Evolutionary conservation across 345 rosid genomes (phyloP).

Genomic region (Bretschneidera sinensis): DNA sequence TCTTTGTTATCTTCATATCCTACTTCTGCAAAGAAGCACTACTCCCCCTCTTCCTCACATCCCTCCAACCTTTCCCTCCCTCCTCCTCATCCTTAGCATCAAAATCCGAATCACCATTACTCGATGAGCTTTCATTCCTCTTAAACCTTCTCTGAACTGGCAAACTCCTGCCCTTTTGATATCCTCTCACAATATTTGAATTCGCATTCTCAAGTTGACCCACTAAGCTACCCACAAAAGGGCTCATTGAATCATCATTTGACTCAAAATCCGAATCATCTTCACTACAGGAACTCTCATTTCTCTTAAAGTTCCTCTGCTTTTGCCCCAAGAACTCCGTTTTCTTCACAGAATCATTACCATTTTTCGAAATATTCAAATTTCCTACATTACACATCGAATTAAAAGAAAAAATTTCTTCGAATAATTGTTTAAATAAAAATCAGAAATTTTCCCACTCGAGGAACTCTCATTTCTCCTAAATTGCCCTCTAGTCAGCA

Average conservation of each 20-base stretch:
- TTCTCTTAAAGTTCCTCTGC: slow-evolving; percentile 30
- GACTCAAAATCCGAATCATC: slow-evolving; percentile 17
- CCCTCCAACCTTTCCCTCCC: slow-evolving; percentile 38
- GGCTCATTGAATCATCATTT: slow-evolving; percentile 20
- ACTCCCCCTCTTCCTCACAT: slow-evolving; percentile 53
- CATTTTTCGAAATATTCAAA: slow-evolving; percentile 2
- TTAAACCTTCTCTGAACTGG: slow-evolving; percentile 33
- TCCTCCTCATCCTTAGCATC: slow-evolving; percentile 27
- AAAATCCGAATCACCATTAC: slow-evolving; percentile 50
- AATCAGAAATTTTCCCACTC: slow-evolving; percentile 13
- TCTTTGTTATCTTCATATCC: slow-evolving; percentile 60
- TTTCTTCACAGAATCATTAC: slow-evolving; percentile 9
- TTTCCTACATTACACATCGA: background rate
- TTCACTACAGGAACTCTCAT: slow-evolving; percentile 41
- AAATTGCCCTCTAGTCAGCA: slow-evolving; percentile 27
- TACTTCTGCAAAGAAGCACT: slow-evolving; percentile 69
- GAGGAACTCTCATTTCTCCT: slow-evolving; percentile 27
- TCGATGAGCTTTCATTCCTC: slow-evolving; percentile 53
- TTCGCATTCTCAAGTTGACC: slow-evolving; percentile 17
- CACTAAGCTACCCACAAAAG: slow-evolving; percentile 16
- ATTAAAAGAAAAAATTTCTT: slow-evolving; percentile 10
- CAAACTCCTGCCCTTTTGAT: slow-evolving; percentile 21
- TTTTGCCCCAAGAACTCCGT: slow-evolving; percentile 7
- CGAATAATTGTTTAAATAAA: slow-evolving; percentile 1
- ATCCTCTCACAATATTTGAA: too few species aligned